Percentiles rank a stretch among this genome's conserved stretches.
These are phyloP conservation scores for Botrytis byssoidea DNA, from an alignment of 2,329 filamentous ascomycete genomes.

Conservation along the genomic window DNA sequence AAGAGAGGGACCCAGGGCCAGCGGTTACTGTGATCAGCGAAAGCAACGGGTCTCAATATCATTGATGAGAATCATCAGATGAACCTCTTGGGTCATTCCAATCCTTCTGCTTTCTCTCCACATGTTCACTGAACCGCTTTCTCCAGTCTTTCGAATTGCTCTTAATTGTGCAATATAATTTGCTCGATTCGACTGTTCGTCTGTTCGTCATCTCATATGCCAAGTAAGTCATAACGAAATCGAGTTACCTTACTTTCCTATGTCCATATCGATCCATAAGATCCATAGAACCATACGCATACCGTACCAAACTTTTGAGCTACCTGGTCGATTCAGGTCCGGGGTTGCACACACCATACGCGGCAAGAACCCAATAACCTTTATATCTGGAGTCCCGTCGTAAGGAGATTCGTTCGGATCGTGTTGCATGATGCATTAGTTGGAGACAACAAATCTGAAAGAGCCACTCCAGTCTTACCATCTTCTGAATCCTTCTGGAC, in stretches of 20 bases:
- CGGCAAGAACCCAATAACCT: conserved; percentile 17
- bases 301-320: conserved; percentile 3
- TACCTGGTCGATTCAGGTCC: conserved; percentile 13
- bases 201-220: conserved; percentile 12
- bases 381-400: conserved; percentile 18
- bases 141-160: conserved; percentile 8
- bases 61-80: conserved; percentile 13
- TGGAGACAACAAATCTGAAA: conserved; percentile 21
- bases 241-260: conserved; percentile 7
- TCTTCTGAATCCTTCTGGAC: conserved; percentile 16
- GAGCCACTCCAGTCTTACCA: conserved; percentile 5
- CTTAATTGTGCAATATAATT: neutral
- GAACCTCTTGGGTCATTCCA: conserved; percentile 1
- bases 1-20: neutral
- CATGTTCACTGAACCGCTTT: neutral
- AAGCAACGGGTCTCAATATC: conserved; percentile 13
- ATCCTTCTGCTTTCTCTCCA: conserved; percentile 15
- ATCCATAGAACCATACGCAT: conserved; percentile 8
- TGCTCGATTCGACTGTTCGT: neutral
- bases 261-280: neutral
- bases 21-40: conserved; percentile 10
- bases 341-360: conserved; percentile 19
- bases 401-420: conserved; percentile 18
- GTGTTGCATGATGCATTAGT: conserved; percentile 22
- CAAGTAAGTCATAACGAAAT: conserved; percentile 16